phyloP scores from a whole-genome alignment of 306 rosid genomes.

The Cicer arietinum region DNA sequence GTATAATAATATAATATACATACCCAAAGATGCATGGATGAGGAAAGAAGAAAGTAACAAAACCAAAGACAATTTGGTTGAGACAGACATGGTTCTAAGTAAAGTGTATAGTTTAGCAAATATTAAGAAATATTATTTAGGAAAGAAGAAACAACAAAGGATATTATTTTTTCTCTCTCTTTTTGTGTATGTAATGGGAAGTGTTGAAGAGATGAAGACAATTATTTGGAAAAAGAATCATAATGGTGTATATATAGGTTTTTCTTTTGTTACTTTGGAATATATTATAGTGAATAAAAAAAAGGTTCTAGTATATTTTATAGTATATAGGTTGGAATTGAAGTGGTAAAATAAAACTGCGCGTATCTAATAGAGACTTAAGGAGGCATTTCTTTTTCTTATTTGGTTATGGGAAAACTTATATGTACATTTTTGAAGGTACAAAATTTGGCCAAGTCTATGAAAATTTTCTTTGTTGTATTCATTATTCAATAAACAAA shows the following conservation, averaged over 20 bases:
- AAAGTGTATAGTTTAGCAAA: slow-evolving; percentile 12
- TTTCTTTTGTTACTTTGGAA: background rate
- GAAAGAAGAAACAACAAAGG: background rate
- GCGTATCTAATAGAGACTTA: slow-evolving; percentile 35
- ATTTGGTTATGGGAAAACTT: too few relatives aligned
- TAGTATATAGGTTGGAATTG: too few relatives aligned
- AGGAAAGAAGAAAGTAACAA: slow-evolving; percentile 43
- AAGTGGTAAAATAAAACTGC: background rate
- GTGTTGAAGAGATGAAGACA: background rate
- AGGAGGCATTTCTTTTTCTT: too few relatives aligned
- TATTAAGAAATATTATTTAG: background rate
- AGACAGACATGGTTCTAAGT: slow-evolving; percentile 45
- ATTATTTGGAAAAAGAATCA: background rate
- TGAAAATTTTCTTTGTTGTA: too few relatives aligned
- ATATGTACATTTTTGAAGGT: slow-evolving; percentile 37
- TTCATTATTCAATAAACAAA: too few relatives aligned
- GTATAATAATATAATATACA: background rate
- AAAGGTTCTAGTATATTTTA: too few relatives aligned
- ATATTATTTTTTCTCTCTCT: background rate
- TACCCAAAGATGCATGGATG: slow-evolving; percentile 45
- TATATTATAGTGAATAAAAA: too few relatives aligned
- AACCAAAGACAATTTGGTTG: slow-evolving; percentile 42
- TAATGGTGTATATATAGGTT: slow-evolving; percentile 32
- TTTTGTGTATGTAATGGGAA: background rate
- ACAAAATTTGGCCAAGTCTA: slow-evolving; percentile 12